phyloP scores from a whole-genome alignment of 2,329 filamentous ascomycete species.

The Xylariaceae sp. region DNA sequence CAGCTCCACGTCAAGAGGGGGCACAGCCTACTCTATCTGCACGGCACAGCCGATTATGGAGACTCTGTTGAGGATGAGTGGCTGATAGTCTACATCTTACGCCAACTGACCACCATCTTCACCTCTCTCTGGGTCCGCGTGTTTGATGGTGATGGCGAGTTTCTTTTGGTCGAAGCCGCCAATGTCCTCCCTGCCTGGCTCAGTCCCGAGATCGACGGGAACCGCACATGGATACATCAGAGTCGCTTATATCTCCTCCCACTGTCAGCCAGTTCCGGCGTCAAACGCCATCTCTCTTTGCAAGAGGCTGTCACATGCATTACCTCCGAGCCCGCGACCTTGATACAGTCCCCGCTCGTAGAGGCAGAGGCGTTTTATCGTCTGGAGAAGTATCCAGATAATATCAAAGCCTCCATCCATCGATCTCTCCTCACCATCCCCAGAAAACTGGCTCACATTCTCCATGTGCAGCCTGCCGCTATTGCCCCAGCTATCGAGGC shows the following conservation, averaged over 20 bases:
- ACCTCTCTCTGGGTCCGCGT: constrained; percentile 76
- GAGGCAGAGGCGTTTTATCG: constrained; percentile 91
- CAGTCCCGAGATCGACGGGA: constrained; percentile 81
- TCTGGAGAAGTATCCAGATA: constrained; percentile 74
- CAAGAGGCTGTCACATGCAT: constrained; percentile 62
- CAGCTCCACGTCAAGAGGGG: constrained; percentile 61
- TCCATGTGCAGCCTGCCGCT: constrained; percentile 70
- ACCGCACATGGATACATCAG: constrained; percentile 84
- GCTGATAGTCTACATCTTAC: constrained; percentile 86
- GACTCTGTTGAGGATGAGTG: constrained; percentile 97
- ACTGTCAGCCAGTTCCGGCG: constrained; percentile 35
- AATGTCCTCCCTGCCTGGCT: constrained; percentile 85
- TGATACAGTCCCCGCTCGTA: constrained; percentile 69
- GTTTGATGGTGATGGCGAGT: constrained; percentile 88
- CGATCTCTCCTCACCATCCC: constrained; percentile 70
- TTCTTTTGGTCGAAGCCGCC: constrained; percentile 89
- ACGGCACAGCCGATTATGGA: constrained; percentile 79
- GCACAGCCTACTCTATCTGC: constrained; percentile 58
- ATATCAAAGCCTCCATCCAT: constrained; percentile 73
- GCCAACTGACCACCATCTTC: constrained; percentile 72
- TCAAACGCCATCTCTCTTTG: constrained; percentile 51
- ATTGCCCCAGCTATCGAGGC: constrained; percentile 82
- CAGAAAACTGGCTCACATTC: constrained; percentile 72
- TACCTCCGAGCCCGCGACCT: constrained; percentile 46
- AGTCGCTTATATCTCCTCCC: constrained; percentile 74